Evolutionary conservation across 1,284 basidiomycete species (phyloP), one percentile per base, ranked within the genome.

Genomic region (Austroboletus niveus): DNA sequence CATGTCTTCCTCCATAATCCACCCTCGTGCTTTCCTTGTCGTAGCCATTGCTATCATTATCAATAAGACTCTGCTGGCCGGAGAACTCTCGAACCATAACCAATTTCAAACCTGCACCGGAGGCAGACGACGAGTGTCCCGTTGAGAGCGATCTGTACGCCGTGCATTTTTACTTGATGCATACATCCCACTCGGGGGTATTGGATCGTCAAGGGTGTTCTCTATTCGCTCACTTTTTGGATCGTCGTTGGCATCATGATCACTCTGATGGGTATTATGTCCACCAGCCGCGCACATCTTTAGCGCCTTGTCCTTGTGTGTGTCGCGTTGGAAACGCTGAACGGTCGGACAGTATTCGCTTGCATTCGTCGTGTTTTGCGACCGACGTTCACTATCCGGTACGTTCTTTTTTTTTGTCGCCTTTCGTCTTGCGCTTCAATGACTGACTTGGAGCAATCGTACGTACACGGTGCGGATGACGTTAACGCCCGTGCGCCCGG

Each of bases 111-210:
- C n/a, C 24, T 8, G n/a, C 36, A 8, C 36, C 36, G n/a, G 39
- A 42, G 30, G 11, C 27, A 12, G 36, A 43, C 17, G 35, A 11
- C 30, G 8, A 41, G 34, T 14, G 29, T 57, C 27, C 20, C 60
- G 38, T 38, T 60, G 39, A 60, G 49, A 31, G 47, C 35, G 7
- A 60, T 62, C 22, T 47, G 55, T 60, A 14, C 42, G 59, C 17
- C 6, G 17, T 9, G 2, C n/a, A 5, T 30, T 20, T 29, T 50
- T n/a, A 51, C 40, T 20, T 15, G 3, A 17, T 10, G 8, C 7
- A 61, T 27, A 55, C 53, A n/a, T 52, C 60, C 38, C 53, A 52
- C n/a, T 49, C 53, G 35, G 54, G 48, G 47, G 61, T n/a, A 63
- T 24, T 42, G 57, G 51, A 40, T 63, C 34, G 39, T 58, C 30